Base-by-base conservation (phyloP, 768 basidiomycete species). In the Termitomyces bulborhizus region DNA sequence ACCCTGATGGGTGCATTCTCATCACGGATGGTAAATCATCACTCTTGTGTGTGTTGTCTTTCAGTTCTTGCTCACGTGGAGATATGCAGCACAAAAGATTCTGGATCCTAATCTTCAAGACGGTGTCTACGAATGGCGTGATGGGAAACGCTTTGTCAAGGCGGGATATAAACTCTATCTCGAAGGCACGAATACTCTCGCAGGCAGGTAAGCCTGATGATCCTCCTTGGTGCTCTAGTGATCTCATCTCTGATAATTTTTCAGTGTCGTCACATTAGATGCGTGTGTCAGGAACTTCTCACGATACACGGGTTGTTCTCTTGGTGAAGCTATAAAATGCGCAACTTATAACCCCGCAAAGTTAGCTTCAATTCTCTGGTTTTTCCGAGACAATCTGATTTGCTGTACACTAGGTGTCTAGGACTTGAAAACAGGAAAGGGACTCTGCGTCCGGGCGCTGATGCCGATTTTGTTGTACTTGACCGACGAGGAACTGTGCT, bases 61-160 rank as follows among this genome's bases (percentile, higher is more conserved):
- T 24, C 31, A 6, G 21, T 32, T 41, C 36, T 29, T 53, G 41
- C 29, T 24, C 36, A 51, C n/a, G 16, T 18, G 12, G n/a, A 8
- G 27, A 21, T 24, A 12, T 50, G 46, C 66, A 92, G 90, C 90
- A 8, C 87, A 90, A 84, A 86, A 86, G 63, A 84, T 92, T 54
- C 75, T 96, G 39, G 93, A 96, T 68, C 93, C 92, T 8, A 76
- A 87, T 62, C 79, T 94, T 18, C 76, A 80, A 44, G 92, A 96
- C 63, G 93, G 93, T 7, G 71, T 88, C 13, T 88, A 96, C 65
- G 84, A 88, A 62, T 96, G 93, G 91, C 84, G 93, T 15, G 89
- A 90, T 58, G 89, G 88, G 7, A 81, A 85, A 61, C 80, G 81
- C 5, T 84, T 94, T 63, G 78, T 89, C 55, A 93, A 94, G 68